Evolutionary conservation across 352 stramenopile species (phyloP).

Genomic region (Halophytophthora batemanensis): DNA sequence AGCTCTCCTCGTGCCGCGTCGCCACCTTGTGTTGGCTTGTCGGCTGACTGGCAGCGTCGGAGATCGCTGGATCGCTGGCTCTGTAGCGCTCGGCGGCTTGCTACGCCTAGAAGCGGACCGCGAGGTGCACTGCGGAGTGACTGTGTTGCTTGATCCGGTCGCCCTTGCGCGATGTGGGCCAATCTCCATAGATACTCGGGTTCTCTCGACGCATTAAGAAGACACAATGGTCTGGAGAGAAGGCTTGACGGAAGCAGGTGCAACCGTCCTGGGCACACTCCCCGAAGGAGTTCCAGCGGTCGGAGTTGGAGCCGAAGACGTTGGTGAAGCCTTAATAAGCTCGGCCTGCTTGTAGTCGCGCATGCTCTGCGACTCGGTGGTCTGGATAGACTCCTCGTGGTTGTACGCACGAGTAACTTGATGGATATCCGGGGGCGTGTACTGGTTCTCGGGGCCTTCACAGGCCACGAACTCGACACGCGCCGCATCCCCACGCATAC

Average conservation of each 20-base stretch:
- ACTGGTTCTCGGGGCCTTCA: constrained; percentile 31
- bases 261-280: constrained; percentile 6
- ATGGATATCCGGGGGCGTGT: constrained; percentile 68
- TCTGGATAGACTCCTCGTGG: constrained; percentile 55
- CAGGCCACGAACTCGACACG: constrained; percentile 78
- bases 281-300: neutral
- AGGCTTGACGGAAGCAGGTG: constrained; percentile 13
- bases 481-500: constrained; percentile 77
- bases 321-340: constrained; percentile 35
- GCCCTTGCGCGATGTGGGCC: no score
- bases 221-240: no score
- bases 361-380: constrained; percentile 78
- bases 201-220: no score
- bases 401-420: constrained; percentile 75
- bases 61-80: no score
- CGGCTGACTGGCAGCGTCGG: no score
- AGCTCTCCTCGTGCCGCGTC: no score
- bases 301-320: constrained; percentile 19
- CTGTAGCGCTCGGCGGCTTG: no score
- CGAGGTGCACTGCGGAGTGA: no score
- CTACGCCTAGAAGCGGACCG: no score
- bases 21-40: no score
- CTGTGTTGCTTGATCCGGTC: no score
- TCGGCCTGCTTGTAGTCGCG: constrained; percentile 64
- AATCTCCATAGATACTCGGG: no score